Conservation (phyloP, 352 stramenopile genomes). For the Aphanomyces cochlioides region DNA sequence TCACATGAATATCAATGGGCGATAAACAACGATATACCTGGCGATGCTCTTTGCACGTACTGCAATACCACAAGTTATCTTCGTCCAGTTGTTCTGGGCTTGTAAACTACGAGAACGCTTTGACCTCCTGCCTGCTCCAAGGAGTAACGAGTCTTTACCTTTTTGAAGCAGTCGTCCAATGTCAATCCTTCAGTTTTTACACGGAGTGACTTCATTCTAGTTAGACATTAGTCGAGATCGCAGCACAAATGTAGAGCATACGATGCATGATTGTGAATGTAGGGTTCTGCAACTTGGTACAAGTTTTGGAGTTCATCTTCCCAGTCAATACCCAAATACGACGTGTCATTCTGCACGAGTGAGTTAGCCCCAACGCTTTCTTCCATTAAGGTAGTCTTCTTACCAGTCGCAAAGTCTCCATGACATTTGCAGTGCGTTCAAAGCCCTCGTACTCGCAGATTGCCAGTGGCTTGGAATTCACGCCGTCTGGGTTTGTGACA, state of each 20-base stretch:
- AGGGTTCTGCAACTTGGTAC: conserved; percentile 19
- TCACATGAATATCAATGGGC: background rate
- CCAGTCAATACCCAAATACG: conserved; percentile 27
- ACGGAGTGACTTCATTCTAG: background rate
- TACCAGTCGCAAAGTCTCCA: conserved; percentile 19
- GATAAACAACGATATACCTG: conserved; percentile 32
- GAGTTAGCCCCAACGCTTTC: background rate
- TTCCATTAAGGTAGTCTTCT: background rate
- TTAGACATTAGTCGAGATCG: background rate
- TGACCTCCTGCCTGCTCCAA: background rate
- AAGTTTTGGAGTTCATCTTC: conserved; percentile 2
- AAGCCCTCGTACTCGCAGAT: conserved; percentile 15
- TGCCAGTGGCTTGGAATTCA: background rate
- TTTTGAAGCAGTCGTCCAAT: conserved; percentile 77
- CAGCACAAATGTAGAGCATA: background rate
- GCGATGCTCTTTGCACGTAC: conserved; percentile 67
- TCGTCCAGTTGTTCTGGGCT: conserved; percentile 75
- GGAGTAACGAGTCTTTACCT: conserved; percentile 32
- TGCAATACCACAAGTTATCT: conserved; percentile 84
- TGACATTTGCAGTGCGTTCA: background rate
- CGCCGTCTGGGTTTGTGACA: conserved; percentile 27
- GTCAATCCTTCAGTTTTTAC: conserved; percentile 42
- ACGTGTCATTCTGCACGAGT: conserved; percentile 4
- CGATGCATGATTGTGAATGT: conserved; percentile 8
- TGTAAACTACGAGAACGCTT: conserved; percentile 43